Conservation (phyloP, 2,329 filamentous ascomycete genomes). For the Aureobasidium subglaciale region DNA sequence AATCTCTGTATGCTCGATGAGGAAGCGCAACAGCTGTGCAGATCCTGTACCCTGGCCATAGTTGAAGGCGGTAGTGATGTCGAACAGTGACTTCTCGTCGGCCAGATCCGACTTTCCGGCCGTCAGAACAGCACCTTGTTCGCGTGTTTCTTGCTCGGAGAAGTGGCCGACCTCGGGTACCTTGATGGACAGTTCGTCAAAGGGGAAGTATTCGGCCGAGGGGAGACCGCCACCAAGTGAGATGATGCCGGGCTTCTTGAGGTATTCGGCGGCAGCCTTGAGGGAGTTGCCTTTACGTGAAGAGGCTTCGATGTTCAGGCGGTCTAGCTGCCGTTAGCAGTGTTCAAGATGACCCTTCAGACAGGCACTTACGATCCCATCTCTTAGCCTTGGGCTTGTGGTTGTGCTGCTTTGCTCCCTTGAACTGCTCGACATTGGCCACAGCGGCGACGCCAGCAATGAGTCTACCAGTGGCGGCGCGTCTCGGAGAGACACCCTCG, state of each 20-base stretch:
- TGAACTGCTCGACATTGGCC: constrained; percentile 77
- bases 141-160: constrained; percentile 58
- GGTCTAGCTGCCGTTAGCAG: constrained; percentile 27
- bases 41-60: constrained; percentile 84
- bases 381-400: constrained; percentile 69
- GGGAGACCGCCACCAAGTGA: constrained; percentile 89
- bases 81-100: constrained; percentile 56
- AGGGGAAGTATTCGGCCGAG: constrained; percentile 85
- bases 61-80: constrained; percentile 84
- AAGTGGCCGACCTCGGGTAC: constrained; percentile 65
- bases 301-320: constrained; percentile 49
- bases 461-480: constrained; percentile 64
- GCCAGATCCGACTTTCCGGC: constrained; percentile 80
- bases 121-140: constrained; percentile 52
- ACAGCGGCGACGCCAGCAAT: constrained; percentile 69
- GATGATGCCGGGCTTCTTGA: constrained; percentile 77
- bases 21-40: constrained; percentile 78
- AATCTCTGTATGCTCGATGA: constrained; percentile 93
- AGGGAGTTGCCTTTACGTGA: constrained; percentile 51
- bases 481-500: constrained; percentile 58
- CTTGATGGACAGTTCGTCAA: constrained; percentile 68
- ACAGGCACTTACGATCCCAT: constrained; percentile 67
- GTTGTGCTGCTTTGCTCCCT: constrained; percentile 52
- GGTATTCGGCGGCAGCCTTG: constrained; percentile 71
- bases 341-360: neutral